These are phyloP conservation scores for Coemansia sp. DNA, from an alignment of 192 early-diverging fungal species.

Conservation along the genomic window DNA sequence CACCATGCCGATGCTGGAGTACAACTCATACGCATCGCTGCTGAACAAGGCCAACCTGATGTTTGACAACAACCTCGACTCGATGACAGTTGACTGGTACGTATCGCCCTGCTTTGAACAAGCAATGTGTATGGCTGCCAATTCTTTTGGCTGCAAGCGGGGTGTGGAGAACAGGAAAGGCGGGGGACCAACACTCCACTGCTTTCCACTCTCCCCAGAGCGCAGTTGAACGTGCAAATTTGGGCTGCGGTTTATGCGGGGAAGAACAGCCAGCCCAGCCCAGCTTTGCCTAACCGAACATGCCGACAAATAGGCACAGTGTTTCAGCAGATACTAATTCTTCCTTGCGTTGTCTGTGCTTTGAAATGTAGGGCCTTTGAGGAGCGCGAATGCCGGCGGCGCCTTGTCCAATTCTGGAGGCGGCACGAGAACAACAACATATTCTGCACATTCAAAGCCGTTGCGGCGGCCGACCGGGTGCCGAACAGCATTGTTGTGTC, in stretches of 20 bases:
- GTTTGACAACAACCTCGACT: conserved; percentile 66
- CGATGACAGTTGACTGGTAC: conserved; percentile 66
- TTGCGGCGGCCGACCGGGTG: conserved; percentile 57
- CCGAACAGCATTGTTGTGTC: conserved; percentile 72
- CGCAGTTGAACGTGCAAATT: neutral
- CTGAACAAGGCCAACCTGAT: conserved; percentile 74
- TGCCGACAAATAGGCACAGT: neutral
- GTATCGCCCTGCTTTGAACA: neutral
- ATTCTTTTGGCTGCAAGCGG: neutral
- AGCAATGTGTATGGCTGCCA: neutral
- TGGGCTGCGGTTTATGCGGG: neutral
- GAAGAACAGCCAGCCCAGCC: too few relatives aligned
- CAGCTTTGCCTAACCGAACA: too few relatives aligned
- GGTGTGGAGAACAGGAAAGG: neutral
- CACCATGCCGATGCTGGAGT: conserved; percentile 26
- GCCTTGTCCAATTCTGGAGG: conserved; percentile 75
- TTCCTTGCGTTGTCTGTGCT: too few relatives aligned
- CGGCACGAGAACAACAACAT: conserved; percentile 66
- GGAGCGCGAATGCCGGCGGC: conserved; percentile 62
- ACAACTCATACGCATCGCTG: conserved; percentile 60
- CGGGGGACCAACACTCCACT: neutral
- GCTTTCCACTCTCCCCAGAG: neutral
- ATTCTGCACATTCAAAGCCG: conserved; percentile 60
- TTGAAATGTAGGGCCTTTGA: conserved; percentile 52
- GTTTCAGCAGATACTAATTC: conserved; percentile 1